Evolutionary conservation across 1,284 basidiomycete genomes (phyloP), one percentile per base, ranked within the genome.

Genomic region (Puccinia brachypodii): DNA sequence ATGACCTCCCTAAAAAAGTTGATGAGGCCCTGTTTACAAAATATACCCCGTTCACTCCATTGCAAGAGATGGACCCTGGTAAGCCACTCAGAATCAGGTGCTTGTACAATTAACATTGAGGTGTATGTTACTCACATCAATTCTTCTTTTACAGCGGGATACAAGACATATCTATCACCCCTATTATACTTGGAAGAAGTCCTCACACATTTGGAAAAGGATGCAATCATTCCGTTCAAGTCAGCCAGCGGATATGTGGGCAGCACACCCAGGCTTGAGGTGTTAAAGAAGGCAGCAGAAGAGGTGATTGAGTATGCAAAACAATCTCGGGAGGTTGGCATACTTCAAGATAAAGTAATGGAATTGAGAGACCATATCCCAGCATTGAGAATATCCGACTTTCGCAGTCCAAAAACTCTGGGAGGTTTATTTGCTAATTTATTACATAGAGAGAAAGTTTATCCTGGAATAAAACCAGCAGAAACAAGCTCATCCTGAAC

Each of bases 181-280:
- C 44, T 71, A 31, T 14, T 71, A 3, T 71, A 14, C 40, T 42
- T 71, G 14, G 68, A 71, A 40, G 68, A 71, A 50, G 42, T 71
- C 2, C 22, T n/a, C 16, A 28, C 6, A 13, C 40, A 31, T 71
- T 44, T 33, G 16, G 42, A 33, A 2, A 13, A 28, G 14, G 42
- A 71, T 42, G 2, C 40, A 28, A 14, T 33, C 4, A n/a, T 44
- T 50, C 25, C 13, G 11, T 22, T 71, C 6, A 47, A 71, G 25
- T 13, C 13, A 13, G 25, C 44, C 40, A 44, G 68, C 25, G 68
- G 68, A 28, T 71, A 71, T n/a, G 7, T 71, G 44, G 42, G 25
- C n/a, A 31, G 25, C 3, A 31, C 25, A 47, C 42, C 42, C 25
- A 71, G 68, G 36, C 25, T 50, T 2, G 42, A 71, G 22, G 44